Evolutionary conservation across 108 stramenopile genomes (phyloP).

Genomic region (Halocafeteria seosinensis): DNA sequence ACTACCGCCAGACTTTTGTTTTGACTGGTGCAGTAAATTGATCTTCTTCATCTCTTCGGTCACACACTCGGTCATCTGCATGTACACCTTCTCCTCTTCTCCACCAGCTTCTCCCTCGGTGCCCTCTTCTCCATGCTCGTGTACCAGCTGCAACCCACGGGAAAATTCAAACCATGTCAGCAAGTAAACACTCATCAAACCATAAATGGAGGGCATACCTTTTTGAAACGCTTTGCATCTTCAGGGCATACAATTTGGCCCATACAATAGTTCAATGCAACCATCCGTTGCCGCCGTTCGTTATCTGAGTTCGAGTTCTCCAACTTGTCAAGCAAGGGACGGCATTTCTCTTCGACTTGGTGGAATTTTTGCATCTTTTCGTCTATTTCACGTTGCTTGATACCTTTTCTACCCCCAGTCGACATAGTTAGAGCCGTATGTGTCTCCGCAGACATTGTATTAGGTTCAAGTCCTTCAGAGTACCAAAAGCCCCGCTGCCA

Average conservation of each 20-base stretch:
- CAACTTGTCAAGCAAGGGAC: slow-evolving; percentile 33
- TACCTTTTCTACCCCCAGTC: slow-evolving; percentile 13
- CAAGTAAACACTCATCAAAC: too few relatives aligned
- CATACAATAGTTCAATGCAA: slow-evolving; percentile 67
- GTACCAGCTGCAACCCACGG: too few relatives aligned
- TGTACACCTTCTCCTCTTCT: neutral
- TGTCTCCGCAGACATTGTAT: slow-evolving; percentile 22
- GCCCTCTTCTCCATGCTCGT: neutral
- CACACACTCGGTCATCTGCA: neutral
- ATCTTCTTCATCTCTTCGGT: too few relatives aligned
- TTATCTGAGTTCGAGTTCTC: slow-evolving; percentile 42
- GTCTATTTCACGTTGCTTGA: slow-evolving; percentile 29
- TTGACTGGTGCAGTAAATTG: too few relatives aligned
- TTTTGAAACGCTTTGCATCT: neutral
- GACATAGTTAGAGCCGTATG: neutral
- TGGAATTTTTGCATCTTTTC: neutral
- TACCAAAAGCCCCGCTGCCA: slow-evolving; percentile 18
- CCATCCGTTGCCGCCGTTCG: slow-evolving; percentile 48
- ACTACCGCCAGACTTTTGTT: too few relatives aligned
- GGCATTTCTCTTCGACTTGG: slow-evolving; percentile 39
- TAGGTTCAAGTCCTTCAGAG: slow-evolving; percentile 37
- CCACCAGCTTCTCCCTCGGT: neutral
- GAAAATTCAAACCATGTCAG: too few relatives aligned
- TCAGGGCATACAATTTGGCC: slow-evolving; percentile 52
- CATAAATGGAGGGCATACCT: too few relatives aligned